Evolutionary conservation across 129 eudicot genomes (phyloP), one percentile per base, ranked within the genome.

Genomic region (Escallonia rubra): DNA sequence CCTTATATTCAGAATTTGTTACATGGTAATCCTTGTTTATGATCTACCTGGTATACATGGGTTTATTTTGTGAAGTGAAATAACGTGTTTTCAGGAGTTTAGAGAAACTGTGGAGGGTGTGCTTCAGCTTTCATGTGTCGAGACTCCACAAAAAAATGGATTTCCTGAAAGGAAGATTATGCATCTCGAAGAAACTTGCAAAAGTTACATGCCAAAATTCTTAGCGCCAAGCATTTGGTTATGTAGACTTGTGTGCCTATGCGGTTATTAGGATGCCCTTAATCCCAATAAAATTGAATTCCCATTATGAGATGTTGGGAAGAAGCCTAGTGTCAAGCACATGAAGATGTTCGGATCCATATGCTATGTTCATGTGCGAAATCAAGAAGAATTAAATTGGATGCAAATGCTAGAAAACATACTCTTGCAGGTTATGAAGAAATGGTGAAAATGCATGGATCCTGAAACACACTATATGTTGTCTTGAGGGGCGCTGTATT

Each of bases 341-440:
- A 40, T 67, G 41, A 55, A 34, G n/a, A 8, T 67, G 1, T 67
- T 67, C 43, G 63, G 72, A 10, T 64, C 69, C 13, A 47, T 64
- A 0, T 67, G 63, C 41, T 54, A 67, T 49, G 12, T 50, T 49
- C 57, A 49, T 38, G 9, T 49, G 7, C 38, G 44, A 3, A 59
- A 0, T 13, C 42, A 42, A 1, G 10, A 8, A 5, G 46, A 10
- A 10, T 8, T 4, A 40, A 40, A 59, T 9, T 59, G 14, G 63
- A 59, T 4, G 8, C 0, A 0, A 59, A 59, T n/a, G 14, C 16
- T 1, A 59, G 43, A 10, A 59, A 39, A 51, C 13, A 5, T 11
- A 9, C 13, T 4, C 13, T 51, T 3, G 3, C 13, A 1, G 56
- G 56, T 51, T 51, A 51, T 51, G 16, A 51, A 51, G 10, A 51